Conservation (phyloP, 257 asterid genomes). For the Przewalskia tangutica region DNA sequence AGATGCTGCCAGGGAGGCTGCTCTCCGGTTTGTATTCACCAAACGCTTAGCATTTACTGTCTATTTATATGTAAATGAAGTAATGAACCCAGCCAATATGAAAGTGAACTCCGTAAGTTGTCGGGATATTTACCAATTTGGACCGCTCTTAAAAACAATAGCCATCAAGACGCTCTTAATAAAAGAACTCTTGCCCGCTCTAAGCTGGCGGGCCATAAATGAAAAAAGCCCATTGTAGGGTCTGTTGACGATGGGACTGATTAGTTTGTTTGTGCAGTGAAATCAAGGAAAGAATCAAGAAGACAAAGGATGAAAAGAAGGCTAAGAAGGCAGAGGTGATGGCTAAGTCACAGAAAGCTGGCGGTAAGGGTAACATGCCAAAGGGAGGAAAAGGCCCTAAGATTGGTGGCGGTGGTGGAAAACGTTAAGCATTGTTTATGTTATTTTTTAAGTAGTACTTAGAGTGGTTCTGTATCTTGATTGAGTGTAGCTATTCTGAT, state of each 20-base stretch:
- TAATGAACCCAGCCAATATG: not conserved
- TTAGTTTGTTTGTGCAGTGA: conserved; percentile 16
- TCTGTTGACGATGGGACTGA: not conserved
- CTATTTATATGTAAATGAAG: not conserved
- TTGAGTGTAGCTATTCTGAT: not conserved
- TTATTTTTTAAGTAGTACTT: not conserved
- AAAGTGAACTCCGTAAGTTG: no score
- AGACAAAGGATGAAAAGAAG: conserved; percentile 44
- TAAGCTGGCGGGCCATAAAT: no score
- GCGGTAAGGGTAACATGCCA: conserved; percentile 20
- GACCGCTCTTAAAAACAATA: no score
- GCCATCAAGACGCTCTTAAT: no score
- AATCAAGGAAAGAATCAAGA: conserved; percentile 43
- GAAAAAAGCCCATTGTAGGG: not conserved
- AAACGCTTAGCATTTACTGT: not conserved
- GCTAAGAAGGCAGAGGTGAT: conserved; percentile 41
- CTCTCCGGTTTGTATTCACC: conserved; percentile 21
- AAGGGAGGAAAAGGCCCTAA: conserved; percentile 39
- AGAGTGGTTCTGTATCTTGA: not conserved
- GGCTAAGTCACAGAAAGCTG: conserved; percentile 31
- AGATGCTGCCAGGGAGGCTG: conserved; percentile 46
- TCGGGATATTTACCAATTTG: no score
- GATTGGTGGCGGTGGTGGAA: conserved; percentile 46
- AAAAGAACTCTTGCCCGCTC: no score
- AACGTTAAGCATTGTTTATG: conserved; percentile 18